Base-by-base conservation (phyloP, 176 grass and related monocot species). In the Dendrocalamus sinicus region DNA sequence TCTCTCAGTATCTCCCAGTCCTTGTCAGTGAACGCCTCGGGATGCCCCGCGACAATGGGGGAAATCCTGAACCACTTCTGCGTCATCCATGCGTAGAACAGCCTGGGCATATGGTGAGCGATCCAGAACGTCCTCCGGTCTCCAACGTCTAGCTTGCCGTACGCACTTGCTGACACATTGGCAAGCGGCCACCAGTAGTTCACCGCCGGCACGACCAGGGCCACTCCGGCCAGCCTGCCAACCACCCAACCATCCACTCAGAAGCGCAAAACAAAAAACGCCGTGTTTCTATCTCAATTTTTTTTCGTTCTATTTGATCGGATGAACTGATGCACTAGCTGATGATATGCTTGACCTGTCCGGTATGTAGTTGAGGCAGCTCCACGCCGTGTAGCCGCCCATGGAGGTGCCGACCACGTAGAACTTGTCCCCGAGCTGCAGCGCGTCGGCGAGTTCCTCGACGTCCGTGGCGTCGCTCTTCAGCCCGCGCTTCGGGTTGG, bases 351-450 rank as follows among this genome's bases (percentile, higher is more conserved):
- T 30, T 13, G n/a, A 86, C 94, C 94, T 91, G 26, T 91, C 81
- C 2, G 91, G 94, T 50, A 96, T 90, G 85, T 91, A 96, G 57
- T 88, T 61, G 69, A 96, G 94, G 81, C 91, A 91, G 76, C 94
- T 83, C 86, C 91, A 96, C n/a, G 72, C 82, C 19, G 84, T 8
- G 55, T 91, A 96, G 15, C 22, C 91, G 35, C 94, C 94, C 89
- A 90, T 84, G 72, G 94, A 96, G 16, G 3, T 32, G 65, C 89
- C 94, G 11, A 86, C 77, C 72, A 96, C n/a, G 54, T 91, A 91
- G 50, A 96, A 96, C 76, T 75, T 96, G 20, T 54, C 13, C 20
- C 94, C 91, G 30, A 96, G 76, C 43, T 66, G 77, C 73, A 93
- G 81, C 75, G 81, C 63, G 23, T 93, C 67, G 19, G 91, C 91